phyloP scores from a whole-genome alignment of 129 eudicot genomes.

The Lactuca sativa region DNA sequence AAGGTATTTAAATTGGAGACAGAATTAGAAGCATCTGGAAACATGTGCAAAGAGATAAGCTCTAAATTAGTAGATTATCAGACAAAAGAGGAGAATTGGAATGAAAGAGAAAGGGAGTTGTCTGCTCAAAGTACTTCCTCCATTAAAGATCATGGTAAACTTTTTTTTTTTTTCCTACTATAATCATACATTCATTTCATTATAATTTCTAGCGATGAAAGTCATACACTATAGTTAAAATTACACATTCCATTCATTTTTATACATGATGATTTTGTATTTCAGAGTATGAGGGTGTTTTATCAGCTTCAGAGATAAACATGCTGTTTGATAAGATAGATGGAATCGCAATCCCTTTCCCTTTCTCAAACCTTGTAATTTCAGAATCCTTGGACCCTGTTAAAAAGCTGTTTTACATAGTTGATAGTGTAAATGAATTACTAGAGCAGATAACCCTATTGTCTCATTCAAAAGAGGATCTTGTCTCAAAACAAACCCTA shows the following conservation, averaged over 20 bases:
- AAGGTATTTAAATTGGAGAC: constrained; percentile 48
- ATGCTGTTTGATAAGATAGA: constrained; percentile 52
- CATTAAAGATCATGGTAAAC: constrained; percentile 31
- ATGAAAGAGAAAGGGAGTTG: constrained; percentile 56
- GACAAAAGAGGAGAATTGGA: constrained; percentile 43
- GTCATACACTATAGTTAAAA: not conserved
- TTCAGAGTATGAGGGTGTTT: constrained; percentile 37
- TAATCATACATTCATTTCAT: constrained; percentile 13
- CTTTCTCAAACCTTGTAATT: constrained; percentile 36
- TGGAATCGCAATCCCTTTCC: constrained; percentile 47
- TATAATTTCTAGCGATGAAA: not conserved
- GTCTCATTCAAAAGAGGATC: constrained; percentile 54
- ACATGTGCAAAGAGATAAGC: constrained; percentile 45
- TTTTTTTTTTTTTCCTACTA: constrained; percentile 18
- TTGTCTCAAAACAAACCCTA: constrained; percentile 46
- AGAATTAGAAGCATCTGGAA: constrained; percentile 52
- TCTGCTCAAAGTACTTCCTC: constrained; percentile 29
- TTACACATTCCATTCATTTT: no score
- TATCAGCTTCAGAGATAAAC: constrained; percentile 60
- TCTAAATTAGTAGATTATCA: constrained; percentile 44
- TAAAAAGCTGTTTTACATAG: constrained; percentile 59
- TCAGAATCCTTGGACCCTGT: constrained; percentile 38
- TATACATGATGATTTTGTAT: no score
- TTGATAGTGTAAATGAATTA: constrained; percentile 51
- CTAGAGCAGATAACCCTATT: constrained; percentile 47